These are phyloP conservation scores for Monosporascus sp. DNA, from an alignment of 2,329 filamentous ascomycete species.

Conservation along the genomic window DNA sequence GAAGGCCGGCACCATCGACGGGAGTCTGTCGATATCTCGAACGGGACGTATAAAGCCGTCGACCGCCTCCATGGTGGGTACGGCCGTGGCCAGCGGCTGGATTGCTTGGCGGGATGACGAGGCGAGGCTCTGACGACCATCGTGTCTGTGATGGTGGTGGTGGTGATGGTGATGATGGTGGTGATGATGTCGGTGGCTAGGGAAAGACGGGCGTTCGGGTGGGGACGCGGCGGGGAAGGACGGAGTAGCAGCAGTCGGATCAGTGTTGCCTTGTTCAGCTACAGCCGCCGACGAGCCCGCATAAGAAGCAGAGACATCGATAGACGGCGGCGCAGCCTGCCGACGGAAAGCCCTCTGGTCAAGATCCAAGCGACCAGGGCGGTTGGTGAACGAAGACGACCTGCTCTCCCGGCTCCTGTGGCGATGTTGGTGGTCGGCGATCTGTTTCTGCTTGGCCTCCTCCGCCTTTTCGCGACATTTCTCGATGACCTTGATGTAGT, in stretches of 20 bases:
- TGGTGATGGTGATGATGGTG: slow-evolving; percentile 42
- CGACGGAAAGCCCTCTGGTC: slow-evolving; percentile 63
- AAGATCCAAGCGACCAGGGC: slow-evolving; percentile 47
- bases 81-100: slow-evolving; percentile 63
- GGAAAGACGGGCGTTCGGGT: slow-evolving; percentile 63
- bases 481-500: slow-evolving; percentile 95
- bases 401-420: slow-evolving; percentile 46
- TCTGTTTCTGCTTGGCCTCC: slow-evolving; percentile 69
- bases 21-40: slow-evolving; percentile 75
- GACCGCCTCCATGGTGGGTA: slow-evolving; percentile 61
- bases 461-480: slow-evolving; percentile 84
- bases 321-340: slow-evolving; percentile 77
- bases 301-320: slow-evolving; percentile 63
- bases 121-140: slow-evolving; percentile 43
- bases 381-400: slow-evolving; percentile 48
- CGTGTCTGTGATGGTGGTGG: slow-evolving; percentile 39
- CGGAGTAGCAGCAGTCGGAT: slow-evolving; percentile 56
- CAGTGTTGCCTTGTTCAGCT: slow-evolving; percentile 36
- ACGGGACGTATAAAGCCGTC: slow-evolving; percentile 77
- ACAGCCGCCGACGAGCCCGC: slow-evolving; percentile 38
- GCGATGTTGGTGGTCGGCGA: slow-evolving; percentile 46
- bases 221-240: slow-evolving; percentile 65
- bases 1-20: slow-evolving; percentile 70
- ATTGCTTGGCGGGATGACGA: slow-evolving; percentile 48
- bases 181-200: slow-evolving; percentile 39